A percentile compares a stretch with the other conserved stretches of the same genome.
Conservation (phyloP, 805 yeast species). For the Wickerhamiella spandovensis region DNA sequence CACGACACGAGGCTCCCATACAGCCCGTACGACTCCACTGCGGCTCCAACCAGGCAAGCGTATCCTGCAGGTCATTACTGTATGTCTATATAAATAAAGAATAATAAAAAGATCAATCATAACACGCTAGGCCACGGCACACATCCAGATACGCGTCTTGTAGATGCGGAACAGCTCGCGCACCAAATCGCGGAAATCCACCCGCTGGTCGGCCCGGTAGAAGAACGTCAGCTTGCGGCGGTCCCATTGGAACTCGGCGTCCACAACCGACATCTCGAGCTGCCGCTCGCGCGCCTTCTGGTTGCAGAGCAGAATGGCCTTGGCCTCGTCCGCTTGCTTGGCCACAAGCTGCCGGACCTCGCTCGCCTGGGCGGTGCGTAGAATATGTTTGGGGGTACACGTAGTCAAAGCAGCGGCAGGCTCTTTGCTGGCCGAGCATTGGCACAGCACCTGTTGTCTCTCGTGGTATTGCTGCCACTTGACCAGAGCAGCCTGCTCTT, state of each 20-base stretch:
- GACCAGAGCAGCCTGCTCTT: constrained; percentile 55
- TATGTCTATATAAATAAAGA: not conserved
- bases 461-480: constrained; percentile 56
- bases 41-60: too few species aligned
- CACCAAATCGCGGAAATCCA: constrained; percentile 67
- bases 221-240: constrained; percentile 68
- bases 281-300: constrained; percentile 37
- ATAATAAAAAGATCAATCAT: not conserved
- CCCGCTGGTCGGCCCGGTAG: constrained; percentile 48
- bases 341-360: constrained; percentile 46
- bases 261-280: constrained; percentile 48
- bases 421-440: constrained; percentile 1
- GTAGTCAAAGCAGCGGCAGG: constrained; percentile 31
- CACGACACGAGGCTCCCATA: too few species aligned
- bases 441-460: constrained; percentile 36
- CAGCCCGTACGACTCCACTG: too few species aligned
- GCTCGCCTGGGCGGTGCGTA: constrained; percentile 46
- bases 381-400: constrained; percentile 54
- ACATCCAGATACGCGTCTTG: constrained; percentile 82
- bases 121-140: constrained; percentile 39
- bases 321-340: constrained; percentile 56
- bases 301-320: constrained; percentile 52
- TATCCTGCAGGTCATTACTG: not conserved
- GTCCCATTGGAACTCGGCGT: constrained; percentile 80
- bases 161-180: constrained; percentile 60